A percentile compares a stretch with the other conserved stretches of the same genome.
These are phyloP conservation scores for Trichosanthes cucumerina DNA, from an alignment of 306 rosid genomes.

Conservation along the genomic window DNA sequence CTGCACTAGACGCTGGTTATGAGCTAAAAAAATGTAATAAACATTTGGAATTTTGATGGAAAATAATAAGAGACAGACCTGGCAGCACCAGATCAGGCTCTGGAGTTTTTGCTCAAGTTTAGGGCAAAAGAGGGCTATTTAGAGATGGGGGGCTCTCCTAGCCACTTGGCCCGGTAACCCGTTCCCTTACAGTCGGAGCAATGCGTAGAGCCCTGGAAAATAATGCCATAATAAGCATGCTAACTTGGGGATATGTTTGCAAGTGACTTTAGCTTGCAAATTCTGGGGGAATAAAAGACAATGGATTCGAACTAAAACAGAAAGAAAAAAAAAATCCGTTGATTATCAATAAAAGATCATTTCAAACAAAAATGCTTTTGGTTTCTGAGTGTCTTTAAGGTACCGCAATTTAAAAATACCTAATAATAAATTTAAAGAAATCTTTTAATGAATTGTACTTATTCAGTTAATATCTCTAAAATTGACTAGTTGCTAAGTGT, in stretches of 20 bases:
- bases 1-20: background rate
- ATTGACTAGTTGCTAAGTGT: background rate
- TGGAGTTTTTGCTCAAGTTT: background rate
- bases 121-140: conserved; percentile 18
- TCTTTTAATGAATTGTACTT: too few relatives aligned
- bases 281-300: background rate
- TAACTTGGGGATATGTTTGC: too few relatives aligned
- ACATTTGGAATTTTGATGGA: background rate
- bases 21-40: background rate
- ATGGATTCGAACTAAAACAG: background rate
- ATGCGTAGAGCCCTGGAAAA: conserved; percentile 36
- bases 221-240: background rate
- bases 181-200: conserved; percentile 57
- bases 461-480: too few relatives aligned
- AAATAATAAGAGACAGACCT: background rate
- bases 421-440: too few relatives aligned
- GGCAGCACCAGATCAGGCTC: background rate
- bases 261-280: too few relatives aligned
- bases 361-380: background rate
- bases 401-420: background rate
- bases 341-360: too few relatives aligned
- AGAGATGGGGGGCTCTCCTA: conserved; percentile 69
- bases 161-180: conserved; percentile 64
- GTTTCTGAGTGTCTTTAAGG: background rate
- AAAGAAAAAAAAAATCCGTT: too few relatives aligned